A percentile compares a stretch with the other conserved stretches of the same genome.
Evolutionary conservation across 768 basidiomycete genomes (phyloP).

Genomic region (Psilocybe cubensis): DNA sequence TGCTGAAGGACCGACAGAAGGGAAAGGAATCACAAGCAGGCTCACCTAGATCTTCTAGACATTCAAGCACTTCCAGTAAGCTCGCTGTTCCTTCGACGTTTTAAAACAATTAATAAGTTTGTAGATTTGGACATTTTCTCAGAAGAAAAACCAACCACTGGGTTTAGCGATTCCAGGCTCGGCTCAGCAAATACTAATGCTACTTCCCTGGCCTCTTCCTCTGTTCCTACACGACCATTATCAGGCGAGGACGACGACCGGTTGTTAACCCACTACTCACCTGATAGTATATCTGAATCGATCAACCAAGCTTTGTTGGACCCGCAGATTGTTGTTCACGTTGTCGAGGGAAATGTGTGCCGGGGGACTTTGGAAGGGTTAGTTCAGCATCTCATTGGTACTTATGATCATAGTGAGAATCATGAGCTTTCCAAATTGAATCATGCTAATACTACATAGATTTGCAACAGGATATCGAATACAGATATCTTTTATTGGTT

Average conservation of each 20-base stretch:
- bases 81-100: neutral
- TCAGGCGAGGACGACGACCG: neutral
- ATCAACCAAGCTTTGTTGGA: slow-evolving; percentile 26
- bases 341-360: slow-evolving; percentile 31
- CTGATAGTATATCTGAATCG: slow-evolving; percentile 18
- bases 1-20: neutral
- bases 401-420: slow-evolving; percentile 32
- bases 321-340: slow-evolving; percentile 25
- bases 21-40: neutral
- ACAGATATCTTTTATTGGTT: slow-evolving; percentile 41
- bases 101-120: neutral
- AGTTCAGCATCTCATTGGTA: slow-evolving; percentile 38
- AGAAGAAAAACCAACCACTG: neutral
- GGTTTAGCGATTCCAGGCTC: neutral
- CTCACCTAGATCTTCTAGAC: neutral
- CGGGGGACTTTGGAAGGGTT: slow-evolving; percentile 47
- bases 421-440: neutral
- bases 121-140: neutral
- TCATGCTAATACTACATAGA: slow-evolving; percentile 21
- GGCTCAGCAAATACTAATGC: neutral
- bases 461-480: slow-evolving; percentile 34
- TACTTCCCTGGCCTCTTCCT: neutral
- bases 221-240: neutral
- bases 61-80: neutral
- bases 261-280: slow-evolving; percentile 17